Evolutionary conservation across 225 moss, liverwort and hornwort species (phyloP).

Genomic region (Polytrichum commune): DNA sequence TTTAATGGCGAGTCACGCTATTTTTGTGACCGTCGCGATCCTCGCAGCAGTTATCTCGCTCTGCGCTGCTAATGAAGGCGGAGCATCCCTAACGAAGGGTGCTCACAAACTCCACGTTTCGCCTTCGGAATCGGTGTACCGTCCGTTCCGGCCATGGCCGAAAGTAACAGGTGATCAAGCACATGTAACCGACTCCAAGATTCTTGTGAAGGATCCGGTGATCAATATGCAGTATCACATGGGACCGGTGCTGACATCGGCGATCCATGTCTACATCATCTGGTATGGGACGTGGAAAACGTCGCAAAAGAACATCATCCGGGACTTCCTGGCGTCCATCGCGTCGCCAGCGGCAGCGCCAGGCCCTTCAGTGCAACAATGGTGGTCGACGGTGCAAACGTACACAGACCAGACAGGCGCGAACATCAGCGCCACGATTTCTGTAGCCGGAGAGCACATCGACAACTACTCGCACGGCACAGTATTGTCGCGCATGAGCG

Average conservation of each 20-base stretch:
- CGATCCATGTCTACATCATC: constrained; percentile 54
- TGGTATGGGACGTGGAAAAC: constrained; percentile 50
- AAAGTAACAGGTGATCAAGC: not conserved
- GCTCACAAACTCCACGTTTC: not conserved
- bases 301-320: constrained; percentile 46
- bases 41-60: too few relatives aligned
- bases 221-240: constrained; percentile 60
- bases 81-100: too few relatives aligned
- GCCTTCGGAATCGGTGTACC: constrained; percentile 9
- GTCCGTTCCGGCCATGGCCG: constrained; percentile 51
- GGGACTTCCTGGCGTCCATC: constrained; percentile 45
- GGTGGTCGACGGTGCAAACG: constrained; percentile 58
- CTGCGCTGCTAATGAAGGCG: too few relatives aligned
- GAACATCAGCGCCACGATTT: constrained; percentile 49
- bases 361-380: constrained; percentile 44
- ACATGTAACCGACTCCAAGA: constrained; percentile 21
- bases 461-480: constrained; percentile 50
- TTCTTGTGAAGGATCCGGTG: constrained; percentile 34
- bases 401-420: constrained; percentile 61
- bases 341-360: constrained; percentile 23
- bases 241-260: constrained; percentile 59
- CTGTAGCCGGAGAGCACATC: constrained; percentile 42
- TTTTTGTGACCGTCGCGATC: too few relatives aligned
- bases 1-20: too few relatives aligned
- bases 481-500: constrained; percentile 37